phyloP scores from a whole-genome alignment of 257 asterid species.

The Gentiana straminea region DNA sequence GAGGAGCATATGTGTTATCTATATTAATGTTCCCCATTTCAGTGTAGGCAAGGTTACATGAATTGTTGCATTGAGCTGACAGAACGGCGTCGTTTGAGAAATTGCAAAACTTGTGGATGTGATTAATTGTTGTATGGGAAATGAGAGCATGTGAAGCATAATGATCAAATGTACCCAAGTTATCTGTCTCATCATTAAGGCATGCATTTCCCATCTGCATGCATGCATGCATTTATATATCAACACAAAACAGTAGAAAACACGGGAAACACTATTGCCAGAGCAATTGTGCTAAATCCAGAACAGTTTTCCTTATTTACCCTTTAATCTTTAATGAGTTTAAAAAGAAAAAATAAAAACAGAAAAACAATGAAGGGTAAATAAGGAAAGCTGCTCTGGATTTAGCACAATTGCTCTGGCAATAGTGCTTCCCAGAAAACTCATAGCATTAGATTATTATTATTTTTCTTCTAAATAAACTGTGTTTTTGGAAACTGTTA shows the following conservation, averaged over 20 bases:
- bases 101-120: constrained; percentile 33
- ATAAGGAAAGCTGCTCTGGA: too few relatives aligned
- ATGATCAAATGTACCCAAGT: constrained; percentile 54
- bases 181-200: constrained; percentile 55
- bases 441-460: too few relatives aligned
- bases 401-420: too few relatives aligned
- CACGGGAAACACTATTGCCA: too few relatives aligned
- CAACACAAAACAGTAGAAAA: background rate
- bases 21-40: constrained; percentile 19
- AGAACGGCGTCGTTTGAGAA: constrained; percentile 22
- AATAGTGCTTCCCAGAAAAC: too few relatives aligned
- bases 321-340: too few relatives aligned
- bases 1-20: constrained; percentile 54
- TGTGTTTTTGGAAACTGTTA: too few relatives aligned
- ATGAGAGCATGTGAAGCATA: constrained; percentile 58
- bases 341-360: too few relatives aligned
- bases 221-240: background rate
- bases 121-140: constrained; percentile 26
- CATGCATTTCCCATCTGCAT: constrained; percentile 74
- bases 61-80: constrained; percentile 17
- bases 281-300: too few relatives aligned
- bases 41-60: constrained; percentile 11
- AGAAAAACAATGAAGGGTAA: too few relatives aligned
- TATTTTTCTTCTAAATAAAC: too few relatives aligned
- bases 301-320: too few relatives aligned